Base-by-base conservation (phyloP, 2,329 filamentous ascomycete species). In the Dothistroma septosporum region DNA sequence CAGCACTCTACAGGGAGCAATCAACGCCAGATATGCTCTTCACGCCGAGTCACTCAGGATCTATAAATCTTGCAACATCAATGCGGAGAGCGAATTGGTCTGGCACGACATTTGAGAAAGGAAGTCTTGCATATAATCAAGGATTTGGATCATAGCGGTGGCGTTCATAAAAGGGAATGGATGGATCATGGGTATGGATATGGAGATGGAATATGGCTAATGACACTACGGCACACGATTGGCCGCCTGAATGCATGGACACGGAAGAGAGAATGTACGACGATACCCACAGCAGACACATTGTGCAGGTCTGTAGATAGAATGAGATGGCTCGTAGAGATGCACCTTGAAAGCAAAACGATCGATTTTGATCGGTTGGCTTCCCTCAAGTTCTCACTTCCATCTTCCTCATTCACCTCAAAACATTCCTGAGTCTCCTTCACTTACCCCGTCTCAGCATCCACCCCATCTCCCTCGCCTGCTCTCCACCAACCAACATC, bases 401-500 rank as follows among this genome's bases (percentile, higher is more conserved):
- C 33, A 37, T 37, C 33, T 37, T 28, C 24, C 24, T 28, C 24
- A 28, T 28, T 6, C 24, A 28, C 24, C 2, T 6, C 24, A 28
- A 28, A 28, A 6, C 24, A 19, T 9, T 44, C 41, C n/a, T 44
- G 7, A 7, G 31, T 9, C 37, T n/a, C n/a, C n/a, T n/a, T n/a
- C n/a, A n/a, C 28, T 22, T 8, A 8, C 62, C 64, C 57, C 68
- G 72, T 61, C 74, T 71, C n/a, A 78, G 53, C 68, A 78, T 67
- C 77, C 76, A 79, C 57, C 61, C 64, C 67, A 88, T 68, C 67
- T 82, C 77, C 61, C 75, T 69, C 1, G 77, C 78, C 66, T 82
- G 77, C 31, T 83, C 78, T 22, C 78, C 69, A 0, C 79, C 79
- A 1, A 89, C 72, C 32, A 89, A 65, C n/a, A 80, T 74, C 46